A percentile compares a stretch with the other conserved stretches of the same genome.
Evolutionary conservation across 2,329 filamentous ascomycete species (phyloP).

Genomic region (Phialophora verrucosa): DNA sequence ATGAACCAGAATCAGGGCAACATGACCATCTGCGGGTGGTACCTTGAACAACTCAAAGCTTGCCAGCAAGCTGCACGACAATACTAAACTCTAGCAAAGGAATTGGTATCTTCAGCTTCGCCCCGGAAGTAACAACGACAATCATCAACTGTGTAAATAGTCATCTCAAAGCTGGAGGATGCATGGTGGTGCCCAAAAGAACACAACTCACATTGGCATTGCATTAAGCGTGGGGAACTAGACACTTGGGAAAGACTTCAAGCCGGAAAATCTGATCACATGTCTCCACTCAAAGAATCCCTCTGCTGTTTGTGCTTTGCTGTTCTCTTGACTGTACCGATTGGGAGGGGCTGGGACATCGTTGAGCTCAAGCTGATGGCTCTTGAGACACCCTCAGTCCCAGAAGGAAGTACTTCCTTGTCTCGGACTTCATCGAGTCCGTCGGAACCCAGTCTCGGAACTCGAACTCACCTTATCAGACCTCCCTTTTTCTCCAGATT

Average conservation of each 20-base stretch:
- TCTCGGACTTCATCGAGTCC: not conserved
- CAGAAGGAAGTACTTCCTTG: not conserved
- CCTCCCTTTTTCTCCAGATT: not conserved
- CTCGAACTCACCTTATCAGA: not conserved
- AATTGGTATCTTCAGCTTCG: not conserved
- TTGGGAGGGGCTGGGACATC: not conserved
- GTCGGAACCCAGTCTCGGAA: not conserved
- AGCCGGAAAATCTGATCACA: not conserved
- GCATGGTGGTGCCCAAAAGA: not conserved
- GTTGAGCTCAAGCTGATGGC: not conserved
- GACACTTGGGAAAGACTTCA: not conserved
- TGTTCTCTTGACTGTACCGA: not conserved
- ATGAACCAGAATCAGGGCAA: constrained; percentile 94
- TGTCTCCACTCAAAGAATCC: constrained; percentile 15
- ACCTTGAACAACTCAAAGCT: constrained; percentile 93
- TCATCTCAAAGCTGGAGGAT: not conserved
- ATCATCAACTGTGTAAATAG: constrained; percentile 3
- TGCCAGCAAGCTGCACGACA: constrained; percentile 78
- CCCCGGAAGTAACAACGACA: not conserved
- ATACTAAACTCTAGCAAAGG: constrained; percentile 56
- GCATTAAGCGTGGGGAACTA: not conserved
- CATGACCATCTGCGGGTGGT: constrained; percentile 97
- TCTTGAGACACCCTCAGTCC: not conserved
- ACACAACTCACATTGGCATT: not conserved
- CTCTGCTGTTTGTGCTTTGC: not conserved